A percentile compares a stretch with the other conserved stretches of the same genome.
These are phyloP conservation scores for Trichoderma cornu-damae DNA, from an alignment of 2,329 filamentous ascomycete species.

Conservation along the genomic window DNA sequence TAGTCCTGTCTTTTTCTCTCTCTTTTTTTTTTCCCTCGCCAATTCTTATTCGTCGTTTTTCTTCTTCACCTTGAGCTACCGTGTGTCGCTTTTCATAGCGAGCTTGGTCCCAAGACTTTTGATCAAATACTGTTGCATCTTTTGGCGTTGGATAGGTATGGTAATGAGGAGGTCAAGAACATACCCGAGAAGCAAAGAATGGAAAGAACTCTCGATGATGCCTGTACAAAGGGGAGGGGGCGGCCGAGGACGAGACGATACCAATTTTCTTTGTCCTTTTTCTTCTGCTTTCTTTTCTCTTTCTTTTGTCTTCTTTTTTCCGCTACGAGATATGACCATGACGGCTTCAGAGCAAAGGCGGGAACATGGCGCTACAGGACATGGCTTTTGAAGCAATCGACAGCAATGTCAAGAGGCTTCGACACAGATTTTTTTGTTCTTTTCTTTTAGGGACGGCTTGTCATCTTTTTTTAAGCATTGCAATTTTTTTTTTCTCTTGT, in stretches of 20 bases:
- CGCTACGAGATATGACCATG: slow-evolving; percentile 15
- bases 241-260: background rate
- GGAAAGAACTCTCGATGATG: background rate
- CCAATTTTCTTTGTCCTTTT: background rate
- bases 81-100: slow-evolving; percentile 20
- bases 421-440: background rate
- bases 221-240: background rate
- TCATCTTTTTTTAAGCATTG: background rate
- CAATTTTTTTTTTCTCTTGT: background rate
- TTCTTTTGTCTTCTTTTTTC: background rate
- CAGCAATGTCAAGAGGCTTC: slow-evolving; percentile 1
- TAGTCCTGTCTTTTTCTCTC: background rate
- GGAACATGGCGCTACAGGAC: slow-evolving; percentile 10
- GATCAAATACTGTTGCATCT: slow-evolving; percentile 3
- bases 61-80: background rate
- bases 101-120: slow-evolving; percentile 1
- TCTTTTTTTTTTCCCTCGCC: background rate
- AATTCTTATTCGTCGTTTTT: background rate
- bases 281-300: background rate
- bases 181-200: background rate
- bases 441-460: background rate
- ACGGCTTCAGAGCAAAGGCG: slow-evolving; percentile 2
- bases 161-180: background rate
- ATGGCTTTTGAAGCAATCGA: background rate
- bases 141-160: slow-evolving; percentile 27